Evolutionary conservation across 2,329 filamentous ascomycete species (phyloP).

Genomic region (Fusarium sp.): DNA sequence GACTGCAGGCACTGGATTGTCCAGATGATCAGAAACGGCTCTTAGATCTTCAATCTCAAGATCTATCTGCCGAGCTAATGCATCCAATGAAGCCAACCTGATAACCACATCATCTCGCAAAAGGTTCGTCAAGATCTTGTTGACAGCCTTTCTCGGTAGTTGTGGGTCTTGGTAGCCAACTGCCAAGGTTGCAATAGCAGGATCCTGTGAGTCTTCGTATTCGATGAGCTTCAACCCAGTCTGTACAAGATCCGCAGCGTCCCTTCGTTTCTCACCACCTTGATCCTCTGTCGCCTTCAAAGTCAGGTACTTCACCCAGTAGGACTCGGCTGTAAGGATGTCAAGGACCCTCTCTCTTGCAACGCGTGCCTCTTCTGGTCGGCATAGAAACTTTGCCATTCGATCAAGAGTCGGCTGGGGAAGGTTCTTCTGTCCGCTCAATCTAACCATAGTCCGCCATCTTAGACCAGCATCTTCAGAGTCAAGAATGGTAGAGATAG

Average conservation of each 20-base stretch:
- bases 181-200: not conserved
- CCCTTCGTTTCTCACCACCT: not conserved
- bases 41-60: not conserved
- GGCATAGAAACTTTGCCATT: not conserved
- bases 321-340: not conserved
- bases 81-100: not conserved
- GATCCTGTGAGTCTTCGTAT: not conserved
- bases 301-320: not conserved
- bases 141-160: not conserved
- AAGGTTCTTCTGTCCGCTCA: not conserved
- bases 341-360: not conserved
- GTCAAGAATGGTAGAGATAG: not conserved
- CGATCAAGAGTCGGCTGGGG: not conserved
- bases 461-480: not conserved
- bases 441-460: not conserved
- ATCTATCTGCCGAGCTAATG: not conserved
- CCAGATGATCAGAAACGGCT: not conserved
- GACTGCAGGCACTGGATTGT: not conserved
- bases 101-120: not conserved
- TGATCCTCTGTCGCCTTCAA: not conserved
- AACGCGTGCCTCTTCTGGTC: not conserved
- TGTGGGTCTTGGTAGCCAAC: not conserved
- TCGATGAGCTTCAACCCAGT: not conserved
- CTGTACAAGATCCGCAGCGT: too few species aligned
- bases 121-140: not conserved